These are phyloP conservation scores for grape (Vitis vinifera) DNA, from an alignment of 164 flowering plant species.

Conservation along the genomic window DNA sequence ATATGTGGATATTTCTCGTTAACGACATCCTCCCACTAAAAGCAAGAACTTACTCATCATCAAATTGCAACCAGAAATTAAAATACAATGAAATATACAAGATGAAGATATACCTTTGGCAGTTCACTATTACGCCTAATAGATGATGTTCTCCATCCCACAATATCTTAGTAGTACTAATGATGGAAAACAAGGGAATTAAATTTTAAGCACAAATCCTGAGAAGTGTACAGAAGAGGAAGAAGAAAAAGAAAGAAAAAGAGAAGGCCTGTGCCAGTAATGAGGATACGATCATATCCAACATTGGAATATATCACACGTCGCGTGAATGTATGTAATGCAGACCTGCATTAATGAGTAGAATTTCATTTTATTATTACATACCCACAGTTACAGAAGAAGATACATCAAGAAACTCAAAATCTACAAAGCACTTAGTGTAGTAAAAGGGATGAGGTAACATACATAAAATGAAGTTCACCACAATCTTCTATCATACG, in stretches of 20 bases:
- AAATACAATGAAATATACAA: too few species aligned
- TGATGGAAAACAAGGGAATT: constrained; percentile 31
- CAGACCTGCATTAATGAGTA: constrained; percentile 64
- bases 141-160: constrained; percentile 98
- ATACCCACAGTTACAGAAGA: constrained; percentile 1
- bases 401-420: neutral
- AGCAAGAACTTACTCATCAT: neutral
- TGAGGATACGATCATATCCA: constrained; percentile 90
- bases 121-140: constrained; percentile 79
- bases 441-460: neutral
- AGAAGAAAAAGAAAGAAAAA: constrained; percentile 3
- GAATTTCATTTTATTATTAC: neutral
- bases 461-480: constrained; percentile 71
- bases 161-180: constrained; percentile 61
- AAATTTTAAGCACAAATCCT: neutral
- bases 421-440: too few species aligned
- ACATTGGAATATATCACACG: constrained; percentile 91
- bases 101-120: constrained; percentile 62
- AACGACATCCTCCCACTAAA: constrained; percentile 80
- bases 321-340: constrained; percentile 67
- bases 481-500: constrained; percentile 78
- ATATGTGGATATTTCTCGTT: constrained; percentile 90
- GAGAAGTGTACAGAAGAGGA: constrained; percentile 2
- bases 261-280: neutral
- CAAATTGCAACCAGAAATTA: constrained; percentile 1